A percentile compares a stretch with the other conserved stretches of the same genome.
phyloP scores from a whole-genome alignment of 2,329 filamentous ascomycete species.

The Colletotrichum eleusines region DNA sequence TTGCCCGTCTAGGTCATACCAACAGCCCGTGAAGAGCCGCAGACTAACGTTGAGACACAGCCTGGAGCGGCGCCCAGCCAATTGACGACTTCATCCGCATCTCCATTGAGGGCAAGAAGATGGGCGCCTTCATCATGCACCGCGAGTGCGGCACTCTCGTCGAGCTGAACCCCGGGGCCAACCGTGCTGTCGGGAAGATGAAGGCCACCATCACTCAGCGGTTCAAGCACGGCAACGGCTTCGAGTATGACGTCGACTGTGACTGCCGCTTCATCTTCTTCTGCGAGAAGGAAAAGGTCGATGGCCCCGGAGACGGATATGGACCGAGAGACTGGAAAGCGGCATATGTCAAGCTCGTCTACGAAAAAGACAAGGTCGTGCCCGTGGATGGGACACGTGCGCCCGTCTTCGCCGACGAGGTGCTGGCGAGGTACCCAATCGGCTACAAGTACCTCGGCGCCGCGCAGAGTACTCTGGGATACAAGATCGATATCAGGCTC shows the following conservation, averaged over 20 bases:
- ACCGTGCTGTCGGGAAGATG: constrained; percentile 64
- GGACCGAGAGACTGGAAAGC: constrained; percentile 52
- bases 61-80: constrained; percentile 55
- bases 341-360: constrained; percentile 61
- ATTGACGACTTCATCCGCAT: constrained; percentile 59
- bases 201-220: constrained; percentile 67
- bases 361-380: constrained; percentile 64
- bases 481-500: constrained; percentile 55
- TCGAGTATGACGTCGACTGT: constrained; percentile 62
- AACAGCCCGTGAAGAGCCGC: too few species aligned
- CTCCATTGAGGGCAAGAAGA: constrained; percentile 63
- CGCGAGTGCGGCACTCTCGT: constrained; percentile 63
- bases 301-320: neutral
- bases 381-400: constrained; percentile 56
- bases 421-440: constrained; percentile 55
- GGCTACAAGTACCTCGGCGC: constrained; percentile 62
- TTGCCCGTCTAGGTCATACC: neutral
- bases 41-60: constrained; percentile 45
- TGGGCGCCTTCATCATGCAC: constrained; percentile 69
- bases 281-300: constrained; percentile 49
- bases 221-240: constrained; percentile 51
- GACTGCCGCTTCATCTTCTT: constrained; percentile 65
- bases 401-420: constrained; percentile 53
- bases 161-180: constrained; percentile 54
- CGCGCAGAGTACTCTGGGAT: constrained; percentile 60